Conservation (phyloP, 2,329 filamentous ascomycete species). For the Zymoseptoria brevis region DNA sequence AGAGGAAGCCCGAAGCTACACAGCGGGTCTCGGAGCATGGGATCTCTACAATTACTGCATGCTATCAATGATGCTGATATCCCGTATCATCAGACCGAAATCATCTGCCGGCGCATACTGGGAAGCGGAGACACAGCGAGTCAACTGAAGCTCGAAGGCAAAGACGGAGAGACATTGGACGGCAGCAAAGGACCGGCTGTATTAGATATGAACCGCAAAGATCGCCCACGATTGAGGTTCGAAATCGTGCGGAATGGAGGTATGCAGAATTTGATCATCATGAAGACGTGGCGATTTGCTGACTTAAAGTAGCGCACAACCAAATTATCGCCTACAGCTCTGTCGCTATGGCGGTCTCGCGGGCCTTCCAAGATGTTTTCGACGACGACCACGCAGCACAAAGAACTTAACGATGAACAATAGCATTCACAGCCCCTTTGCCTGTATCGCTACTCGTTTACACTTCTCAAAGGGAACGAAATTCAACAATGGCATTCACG, state of each 20-base stretch:
- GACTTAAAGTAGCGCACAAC: slow-evolving; percentile 53
- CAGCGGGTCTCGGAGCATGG: slow-evolving; percentile 32
- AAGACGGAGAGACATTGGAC: slow-evolving; percentile 23
- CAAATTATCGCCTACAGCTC: slow-evolving; percentile 58
- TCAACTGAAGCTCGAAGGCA: slow-evolving; percentile 24
- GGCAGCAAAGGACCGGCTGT: slow-evolving; percentile 22
- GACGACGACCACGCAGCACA: neutral
- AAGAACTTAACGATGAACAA: neutral
- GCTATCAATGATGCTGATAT: slow-evolving; percentile 78
- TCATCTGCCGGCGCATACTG: slow-evolving; percentile 54
- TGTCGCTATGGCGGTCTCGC: slow-evolving; percentile 56
- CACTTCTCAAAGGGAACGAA: neutral
- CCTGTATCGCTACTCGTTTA: neutral
- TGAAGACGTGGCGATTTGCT: too few species aligned
- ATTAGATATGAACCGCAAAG: slow-evolving; percentile 15
- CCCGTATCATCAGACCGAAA: slow-evolving; percentile 61
- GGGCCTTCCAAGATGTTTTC: slow-evolving; percentile 48
- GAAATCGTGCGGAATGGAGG: slow-evolving; percentile 40
- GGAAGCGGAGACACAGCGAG: slow-evolving; percentile 37
- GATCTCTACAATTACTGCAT: slow-evolving; percentile 64
- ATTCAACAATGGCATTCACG: neutral
- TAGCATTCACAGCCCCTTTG: neutral
- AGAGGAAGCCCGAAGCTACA: slow-evolving; percentile 21
- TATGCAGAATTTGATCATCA: slow-evolving; percentile 2
- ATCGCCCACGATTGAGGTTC: slow-evolving; percentile 31